Conservation (phyloP, 306 rosid species). For the Cicer yamashitae region DNA sequence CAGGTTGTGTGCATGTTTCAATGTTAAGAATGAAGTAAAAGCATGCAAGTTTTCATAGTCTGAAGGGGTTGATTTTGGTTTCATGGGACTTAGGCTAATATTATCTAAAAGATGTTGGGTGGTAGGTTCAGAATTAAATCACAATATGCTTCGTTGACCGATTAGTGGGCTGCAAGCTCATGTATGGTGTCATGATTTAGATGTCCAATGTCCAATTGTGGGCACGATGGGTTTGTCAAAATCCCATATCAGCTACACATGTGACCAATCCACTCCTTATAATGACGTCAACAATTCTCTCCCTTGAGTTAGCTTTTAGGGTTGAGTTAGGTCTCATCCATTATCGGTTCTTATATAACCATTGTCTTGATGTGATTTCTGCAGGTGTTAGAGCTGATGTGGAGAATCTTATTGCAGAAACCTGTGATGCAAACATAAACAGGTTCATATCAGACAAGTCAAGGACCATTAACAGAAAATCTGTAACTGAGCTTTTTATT, state of each 20-base stretch:
- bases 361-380: constrained; percentile 34
- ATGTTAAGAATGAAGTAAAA: constrained; percentile 28
- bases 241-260: no score
- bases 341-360: constrained; percentile 17
- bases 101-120: no score
- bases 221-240: no score
- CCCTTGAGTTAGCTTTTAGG: constrained; percentile 9
- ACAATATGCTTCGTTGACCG: constrained; percentile 28
- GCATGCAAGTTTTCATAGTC: background rate
- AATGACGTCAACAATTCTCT: background rate
- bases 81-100: no score
- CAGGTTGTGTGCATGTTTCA: constrained; percentile 31
- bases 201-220: no score
- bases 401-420: constrained; percentile 62
- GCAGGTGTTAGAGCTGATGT: constrained; percentile 78
- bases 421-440: constrained; percentile 61
- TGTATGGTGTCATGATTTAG: background rate
- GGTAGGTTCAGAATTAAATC: background rate
- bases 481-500: constrained; percentile 78
- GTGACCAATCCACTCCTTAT: background rate
- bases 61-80: background rate
- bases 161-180: constrained; percentile 19
- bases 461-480: constrained; percentile 60
- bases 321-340: background rate
- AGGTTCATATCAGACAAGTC: constrained; percentile 48